A percentile compares a stretch with the other conserved stretches of the same genome.
phyloP scores from a whole-genome alignment of 2,329 filamentous ascomycete genomes.

The Penicillium psychrosexuale region DNA sequence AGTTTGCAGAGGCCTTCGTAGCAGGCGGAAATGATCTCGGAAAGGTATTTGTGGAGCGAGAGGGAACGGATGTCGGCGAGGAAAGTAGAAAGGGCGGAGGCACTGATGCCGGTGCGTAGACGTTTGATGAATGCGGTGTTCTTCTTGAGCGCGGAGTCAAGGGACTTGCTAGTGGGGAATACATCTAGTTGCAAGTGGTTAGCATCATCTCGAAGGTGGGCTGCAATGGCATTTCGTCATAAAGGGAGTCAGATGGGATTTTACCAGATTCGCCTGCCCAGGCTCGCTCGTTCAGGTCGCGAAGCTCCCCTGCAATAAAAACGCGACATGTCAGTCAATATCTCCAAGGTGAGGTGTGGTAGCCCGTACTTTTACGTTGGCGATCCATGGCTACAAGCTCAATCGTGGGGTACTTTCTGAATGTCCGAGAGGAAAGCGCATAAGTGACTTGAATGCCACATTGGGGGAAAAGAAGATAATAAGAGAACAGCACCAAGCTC shows the following conservation, averaged over 20 bases:
- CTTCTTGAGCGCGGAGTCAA: constrained; percentile 95
- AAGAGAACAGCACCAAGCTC: not conserved
- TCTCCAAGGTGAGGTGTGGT: not conserved
- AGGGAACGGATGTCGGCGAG: constrained; percentile 84
- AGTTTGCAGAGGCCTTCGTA: constrained; percentile 91
- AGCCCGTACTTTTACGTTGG: constrained; percentile 46
- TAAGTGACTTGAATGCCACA: constrained; percentile 40
- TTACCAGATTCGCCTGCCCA: constrained; percentile 88
- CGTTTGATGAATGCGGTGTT: constrained; percentile 98
- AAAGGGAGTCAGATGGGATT: constrained; percentile 19
- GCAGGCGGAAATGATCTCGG: constrained; percentile 92
- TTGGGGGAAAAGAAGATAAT: constrained; percentile 23
- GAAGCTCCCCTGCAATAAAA: constrained; percentile 69
- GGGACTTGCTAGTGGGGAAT: constrained; percentile 70
- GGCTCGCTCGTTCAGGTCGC: constrained; percentile 78
- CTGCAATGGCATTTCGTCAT: constrained; percentile 2
- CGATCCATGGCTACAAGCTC: constrained; percentile 46
- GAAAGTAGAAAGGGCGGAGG: constrained; percentile 76
- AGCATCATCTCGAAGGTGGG: constrained; percentile 12
- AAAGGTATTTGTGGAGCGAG: constrained; percentile 93
- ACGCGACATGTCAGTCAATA: not conserved
- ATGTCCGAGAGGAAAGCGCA: constrained; percentile 35
- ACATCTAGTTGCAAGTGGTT: constrained; percentile 57
- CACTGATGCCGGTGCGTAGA: constrained; percentile 80
- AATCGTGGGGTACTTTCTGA: constrained; percentile 37